Percentiles rank a stretch among this genome's conserved stretches.
Evolutionary conservation across 192 early-diverging fungal species (phyloP).

Genomic region (Coemansia sp.): DNA sequence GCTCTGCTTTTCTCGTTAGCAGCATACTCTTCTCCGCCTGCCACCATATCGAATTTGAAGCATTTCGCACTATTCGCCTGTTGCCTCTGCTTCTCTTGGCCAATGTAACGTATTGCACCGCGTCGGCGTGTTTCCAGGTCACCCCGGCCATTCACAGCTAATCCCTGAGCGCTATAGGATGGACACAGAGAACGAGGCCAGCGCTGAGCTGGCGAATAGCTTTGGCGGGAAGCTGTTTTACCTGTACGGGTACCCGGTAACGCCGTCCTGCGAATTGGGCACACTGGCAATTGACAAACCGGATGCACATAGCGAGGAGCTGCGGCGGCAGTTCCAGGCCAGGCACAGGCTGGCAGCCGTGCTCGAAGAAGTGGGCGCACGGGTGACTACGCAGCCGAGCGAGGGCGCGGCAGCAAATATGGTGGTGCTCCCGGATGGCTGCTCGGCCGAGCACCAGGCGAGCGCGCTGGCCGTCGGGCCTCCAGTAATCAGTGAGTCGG

Average conservation of each 20-base stretch:
- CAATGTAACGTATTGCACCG: background rate
- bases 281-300: conserved; percentile 12
- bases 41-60: too few species aligned
- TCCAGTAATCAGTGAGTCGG: conserved; percentile 25
- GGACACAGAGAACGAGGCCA: background rate
- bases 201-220: background rate
- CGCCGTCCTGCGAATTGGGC: background rate
- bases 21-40: too few species aligned
- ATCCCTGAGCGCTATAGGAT: background rate
- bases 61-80: background rate
- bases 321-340: conserved; percentile 21
- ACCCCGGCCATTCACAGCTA: background rate
- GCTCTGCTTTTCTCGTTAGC: too few species aligned
- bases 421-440: conserved; percentile 21
- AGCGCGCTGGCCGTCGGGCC: conserved; percentile 7
- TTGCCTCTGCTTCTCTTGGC: background rate
- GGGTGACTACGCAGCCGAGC: background rate
- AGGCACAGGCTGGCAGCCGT: conserved; percentile 5
- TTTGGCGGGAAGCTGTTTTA: conserved; percentile 9
- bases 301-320: conserved; percentile 30
- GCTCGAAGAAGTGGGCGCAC: conserved; percentile 15
- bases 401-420: conserved; percentile 3
- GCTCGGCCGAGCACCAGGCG: conserved; percentile 6
- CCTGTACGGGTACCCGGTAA: conserved; percentile 20
- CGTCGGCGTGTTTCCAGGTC: background rate